These are phyloP conservation scores for Backusella australiensis DNA, from an alignment of 192 early-diverging fungal genomes.

Conservation along the genomic window DNA sequence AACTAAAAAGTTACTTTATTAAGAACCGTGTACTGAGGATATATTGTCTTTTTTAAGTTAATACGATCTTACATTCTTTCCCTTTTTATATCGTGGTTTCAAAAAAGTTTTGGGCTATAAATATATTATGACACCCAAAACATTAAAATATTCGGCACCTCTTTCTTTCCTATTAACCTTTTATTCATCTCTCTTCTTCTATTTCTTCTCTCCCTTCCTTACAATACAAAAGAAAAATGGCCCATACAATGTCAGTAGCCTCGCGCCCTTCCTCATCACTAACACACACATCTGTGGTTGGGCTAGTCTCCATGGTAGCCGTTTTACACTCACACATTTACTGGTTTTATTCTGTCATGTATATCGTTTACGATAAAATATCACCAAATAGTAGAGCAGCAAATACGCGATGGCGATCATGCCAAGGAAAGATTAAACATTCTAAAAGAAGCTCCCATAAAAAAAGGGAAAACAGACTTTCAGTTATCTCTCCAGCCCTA, in stretches of 20 bases:
- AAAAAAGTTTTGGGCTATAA: neutral
- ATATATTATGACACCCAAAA: neutral
- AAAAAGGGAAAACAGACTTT: neutral
- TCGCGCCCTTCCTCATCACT: neutral
- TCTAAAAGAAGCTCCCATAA: neutral
- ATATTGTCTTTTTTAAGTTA: neutral
- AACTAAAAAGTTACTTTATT: neutral
- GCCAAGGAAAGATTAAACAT: neutral
- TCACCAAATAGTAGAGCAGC: neutral
- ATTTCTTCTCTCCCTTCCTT: neutral
- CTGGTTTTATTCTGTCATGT: conserved; percentile 3
- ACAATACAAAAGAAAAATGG: neutral
- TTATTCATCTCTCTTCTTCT: neutral
- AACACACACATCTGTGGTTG: neutral
- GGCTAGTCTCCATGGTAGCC: neutral
- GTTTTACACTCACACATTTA: neutral
- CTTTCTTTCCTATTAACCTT: conserved; percentile 2
- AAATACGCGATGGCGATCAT: neutral
- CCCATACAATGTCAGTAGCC: neutral
- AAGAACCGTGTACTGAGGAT: neutral
- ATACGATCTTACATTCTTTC: neutral
- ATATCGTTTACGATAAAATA: conserved; percentile 4
- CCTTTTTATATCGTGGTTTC: neutral
- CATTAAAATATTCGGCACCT: neutral
- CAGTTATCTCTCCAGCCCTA: neutral